Percentiles rank a stretch among this genome's conserved stretches.
These are phyloP conservation scores for Arabidopsis arenosa DNA, from an alignment of 345 rosid genomes.

Conservation along the genomic window DNA sequence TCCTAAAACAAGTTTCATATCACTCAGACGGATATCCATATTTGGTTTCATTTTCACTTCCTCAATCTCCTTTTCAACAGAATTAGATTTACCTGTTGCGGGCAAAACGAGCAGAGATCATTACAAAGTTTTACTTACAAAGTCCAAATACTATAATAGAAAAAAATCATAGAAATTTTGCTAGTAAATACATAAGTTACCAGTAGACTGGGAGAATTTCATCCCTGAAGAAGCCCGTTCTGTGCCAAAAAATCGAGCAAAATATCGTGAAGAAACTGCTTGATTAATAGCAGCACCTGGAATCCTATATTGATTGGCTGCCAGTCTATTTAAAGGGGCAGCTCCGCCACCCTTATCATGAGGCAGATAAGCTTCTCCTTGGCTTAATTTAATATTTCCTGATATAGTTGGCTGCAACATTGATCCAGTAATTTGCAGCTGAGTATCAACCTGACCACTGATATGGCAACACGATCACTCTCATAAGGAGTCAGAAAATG, in stretches of 20 bases:
- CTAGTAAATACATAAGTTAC: constrained; percentile 46
- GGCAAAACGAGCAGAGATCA: constrained; percentile 38
- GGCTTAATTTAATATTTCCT: constrained; percentile 92
- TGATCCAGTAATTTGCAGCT: constrained; percentile 89
- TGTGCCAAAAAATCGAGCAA: constrained; percentile 73
- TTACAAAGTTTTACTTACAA: not conserved
- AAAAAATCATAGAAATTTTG: not conserved
- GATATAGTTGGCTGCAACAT: constrained; percentile 94
- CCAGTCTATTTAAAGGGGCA: constrained; percentile 70
- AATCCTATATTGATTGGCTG: constrained; percentile 71
- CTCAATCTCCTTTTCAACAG: constrained; percentile 72
- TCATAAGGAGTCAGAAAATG: constrained; percentile 3
- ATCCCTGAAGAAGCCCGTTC: constrained; percentile 69
- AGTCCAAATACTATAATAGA: constrained; percentile 9
- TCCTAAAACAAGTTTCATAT: constrained; percentile 91
- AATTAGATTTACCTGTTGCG: constrained; percentile 66
- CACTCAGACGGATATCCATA: constrained; percentile 82
- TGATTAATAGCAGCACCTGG: constrained; percentile 72
- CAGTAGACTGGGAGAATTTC: constrained; percentile 64
- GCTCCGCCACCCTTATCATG: constrained; percentile 94
- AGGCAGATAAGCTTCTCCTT: constrained; percentile 97
- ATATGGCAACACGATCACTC: constrained; percentile 34
- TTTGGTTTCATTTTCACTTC: constrained; percentile 73
- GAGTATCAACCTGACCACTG: constrained; percentile 99
- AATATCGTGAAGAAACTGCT: constrained; percentile 87